These are phyloP conservation scores for Aquilaria sinensis DNA, from an alignment of 345 rosid genomes.

Conservation along the genomic window DNA sequence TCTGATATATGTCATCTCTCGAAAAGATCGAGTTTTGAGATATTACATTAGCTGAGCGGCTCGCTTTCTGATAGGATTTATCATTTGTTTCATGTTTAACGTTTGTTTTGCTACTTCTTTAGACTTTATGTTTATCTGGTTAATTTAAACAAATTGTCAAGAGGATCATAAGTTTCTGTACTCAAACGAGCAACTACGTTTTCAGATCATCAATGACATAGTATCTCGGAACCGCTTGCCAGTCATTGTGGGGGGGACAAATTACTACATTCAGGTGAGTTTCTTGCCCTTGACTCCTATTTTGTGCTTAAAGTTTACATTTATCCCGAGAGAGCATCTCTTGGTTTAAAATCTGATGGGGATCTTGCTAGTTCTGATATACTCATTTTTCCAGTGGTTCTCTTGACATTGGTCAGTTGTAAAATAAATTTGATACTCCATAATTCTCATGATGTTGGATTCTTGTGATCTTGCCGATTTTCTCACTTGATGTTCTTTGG, in stretches of 20 bases:
- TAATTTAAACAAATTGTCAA: no score
- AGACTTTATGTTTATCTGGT: no score
- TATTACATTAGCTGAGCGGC: neutral
- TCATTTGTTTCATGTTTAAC: conserved; percentile 6
- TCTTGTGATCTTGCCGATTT: neutral
- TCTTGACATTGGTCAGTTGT: no score
- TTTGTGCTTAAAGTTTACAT: no score
- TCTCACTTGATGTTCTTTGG: neutral
- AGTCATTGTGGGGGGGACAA: conserved; percentile 88
- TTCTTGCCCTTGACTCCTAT: neutral
- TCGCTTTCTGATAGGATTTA: neutral
- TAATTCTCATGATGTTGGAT: no score
- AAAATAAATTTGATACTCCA: no score
- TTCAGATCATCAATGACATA: conserved; percentile 76
- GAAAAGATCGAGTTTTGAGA: no score
- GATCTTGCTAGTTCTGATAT: no score
- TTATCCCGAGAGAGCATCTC: no score
- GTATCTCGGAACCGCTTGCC: conserved; percentile 65
- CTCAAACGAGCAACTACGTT: conserved; percentile 9
- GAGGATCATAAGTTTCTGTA: neutral
- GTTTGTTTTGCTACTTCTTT: no score
- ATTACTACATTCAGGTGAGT: conserved; percentile 87
- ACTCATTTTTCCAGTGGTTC: no score
- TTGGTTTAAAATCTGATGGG: no score
- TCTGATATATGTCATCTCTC: neutral